A percentile compares a stretch with the other conserved stretches of the same genome.
These are phyloP conservation scores for Russula sp. DNA, from an alignment of 768 basidiomycete species.

Conservation along the genomic window DNA sequence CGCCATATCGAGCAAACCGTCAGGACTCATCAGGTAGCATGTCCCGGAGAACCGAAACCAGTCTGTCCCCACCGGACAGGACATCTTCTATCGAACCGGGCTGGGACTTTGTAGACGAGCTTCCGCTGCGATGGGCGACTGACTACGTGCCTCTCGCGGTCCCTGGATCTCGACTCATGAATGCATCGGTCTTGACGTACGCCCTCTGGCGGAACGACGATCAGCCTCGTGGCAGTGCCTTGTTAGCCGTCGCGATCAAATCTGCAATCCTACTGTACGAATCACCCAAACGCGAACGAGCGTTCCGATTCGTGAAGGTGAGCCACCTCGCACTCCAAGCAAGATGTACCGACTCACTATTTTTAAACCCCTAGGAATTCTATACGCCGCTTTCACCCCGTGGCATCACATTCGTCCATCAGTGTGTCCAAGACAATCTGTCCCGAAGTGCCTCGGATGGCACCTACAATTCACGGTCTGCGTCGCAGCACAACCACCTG, in stretches of 20 bases:
- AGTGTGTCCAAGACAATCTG: conserved; percentile 49
- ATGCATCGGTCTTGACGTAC: conserved; percentile 55
- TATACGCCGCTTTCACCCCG: conserved; percentile 70
- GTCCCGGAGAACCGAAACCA: background rate
- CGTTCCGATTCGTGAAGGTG: conserved; percentile 79
- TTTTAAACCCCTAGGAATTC: conserved; percentile 56
- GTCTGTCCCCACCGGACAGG: background rate
- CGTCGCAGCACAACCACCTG: conserved; percentile 21
- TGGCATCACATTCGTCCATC: conserved; percentile 64
- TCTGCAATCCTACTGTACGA: conserved; percentile 70
- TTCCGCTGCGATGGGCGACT: conserved; percentile 80
- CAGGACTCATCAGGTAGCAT: background rate
- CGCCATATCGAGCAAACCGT: conserved; percentile 15
- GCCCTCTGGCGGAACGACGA: conserved; percentile 62
- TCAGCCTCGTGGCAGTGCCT: conserved; percentile 39
- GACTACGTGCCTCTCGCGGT: conserved; percentile 78
- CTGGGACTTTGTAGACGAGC: conserved; percentile 68
- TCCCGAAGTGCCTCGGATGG: conserved; percentile 41
- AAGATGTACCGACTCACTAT: background rate
- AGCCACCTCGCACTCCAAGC: conserved; percentile 7
- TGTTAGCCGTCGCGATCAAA: conserved; percentile 75
- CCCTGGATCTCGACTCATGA: conserved; percentile 55
- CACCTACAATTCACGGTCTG: conserved; percentile 26
- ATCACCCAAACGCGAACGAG: conserved; percentile 75
- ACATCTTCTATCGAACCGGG: conserved; percentile 7